Conservation (phyloP, 768 basidiomycete genomes). For the Boletus rubescentipes region DNA sequence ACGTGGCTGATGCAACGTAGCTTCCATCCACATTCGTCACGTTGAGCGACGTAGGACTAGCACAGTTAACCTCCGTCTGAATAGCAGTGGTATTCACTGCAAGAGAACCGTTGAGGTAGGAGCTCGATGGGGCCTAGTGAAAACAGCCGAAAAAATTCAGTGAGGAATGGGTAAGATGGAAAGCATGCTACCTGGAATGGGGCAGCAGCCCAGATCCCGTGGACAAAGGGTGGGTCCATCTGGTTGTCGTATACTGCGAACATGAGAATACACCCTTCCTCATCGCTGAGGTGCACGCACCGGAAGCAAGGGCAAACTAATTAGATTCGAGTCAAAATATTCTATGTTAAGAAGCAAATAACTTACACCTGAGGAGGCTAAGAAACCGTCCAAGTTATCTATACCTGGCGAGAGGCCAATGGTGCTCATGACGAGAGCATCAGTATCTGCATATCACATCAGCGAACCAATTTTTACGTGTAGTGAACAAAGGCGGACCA, state of each 20-base stretch:
- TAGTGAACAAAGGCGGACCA: conserved; percentile 7
- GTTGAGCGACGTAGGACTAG: conserved; percentile 34
- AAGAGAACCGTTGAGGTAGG: conserved; percentile 53
- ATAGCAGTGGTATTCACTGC: conserved; percentile 50
- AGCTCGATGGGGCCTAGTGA: conserved; percentile 41
- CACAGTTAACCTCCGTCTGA: conserved; percentile 47
- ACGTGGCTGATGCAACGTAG: conserved; percentile 45
- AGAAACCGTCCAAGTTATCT: conserved; percentile 48
- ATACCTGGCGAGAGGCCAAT: conserved; percentile 49
- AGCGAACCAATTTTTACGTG: conserved; percentile 5
- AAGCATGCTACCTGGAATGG: conserved; percentile 44
- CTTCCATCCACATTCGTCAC: conserved; percentile 23
- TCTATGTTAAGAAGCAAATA: not conserved
- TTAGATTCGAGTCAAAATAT: conserved; percentile 19
- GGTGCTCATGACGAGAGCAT: conserved; percentile 40
- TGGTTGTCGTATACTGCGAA: conserved; percentile 37
- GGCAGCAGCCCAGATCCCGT: conserved; percentile 50
- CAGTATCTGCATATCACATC: conserved; percentile 28
- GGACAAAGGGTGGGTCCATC: conserved; percentile 58
- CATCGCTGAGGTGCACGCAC: conserved; percentile 8
- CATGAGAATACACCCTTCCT: not conserved
- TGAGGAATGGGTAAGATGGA: not conserved
- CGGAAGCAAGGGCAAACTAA: conserved; percentile 34
- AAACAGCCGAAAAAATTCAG: not conserved
- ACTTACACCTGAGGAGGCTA: conserved; percentile 58